Evolutionary conservation across 805 yeast genomes (phyloP).

Genomic region (Starmerella etchellsii): DNA sequence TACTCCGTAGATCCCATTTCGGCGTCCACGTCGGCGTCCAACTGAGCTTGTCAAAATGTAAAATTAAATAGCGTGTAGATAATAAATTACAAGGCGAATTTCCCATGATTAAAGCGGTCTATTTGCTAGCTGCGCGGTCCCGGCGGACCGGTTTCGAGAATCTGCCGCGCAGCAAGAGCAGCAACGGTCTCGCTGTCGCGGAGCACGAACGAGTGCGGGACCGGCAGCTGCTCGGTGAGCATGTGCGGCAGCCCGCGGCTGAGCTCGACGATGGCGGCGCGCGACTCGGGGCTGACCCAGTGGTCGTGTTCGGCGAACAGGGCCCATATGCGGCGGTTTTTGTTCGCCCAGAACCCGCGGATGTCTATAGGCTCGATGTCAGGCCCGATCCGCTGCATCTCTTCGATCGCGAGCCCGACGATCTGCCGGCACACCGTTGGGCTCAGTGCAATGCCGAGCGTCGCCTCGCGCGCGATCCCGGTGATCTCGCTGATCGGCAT

Average conservation of each 20-base stretch:
- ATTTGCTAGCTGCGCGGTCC: too few relatives aligned
- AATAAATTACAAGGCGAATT: too few relatives aligned
- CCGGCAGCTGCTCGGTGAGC: constrained; percentile 29
- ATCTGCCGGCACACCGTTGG: constrained; percentile 41
- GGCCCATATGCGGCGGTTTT: constrained; percentile 35
- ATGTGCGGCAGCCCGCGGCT: constrained; percentile 28
- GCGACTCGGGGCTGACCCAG: constrained; percentile 48
- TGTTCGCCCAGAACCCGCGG: constrained; percentile 36
- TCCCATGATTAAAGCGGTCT: too few relatives aligned
- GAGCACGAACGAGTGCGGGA: constrained; percentile 52
- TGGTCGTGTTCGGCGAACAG: constrained; percentile 49
- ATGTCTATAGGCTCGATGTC: constrained; percentile 26
- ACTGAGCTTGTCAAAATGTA: too few relatives aligned
- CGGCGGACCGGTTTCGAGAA: too few relatives aligned
- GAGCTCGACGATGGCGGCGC: constrained; percentile 27
- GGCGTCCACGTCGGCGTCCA: too few relatives aligned
- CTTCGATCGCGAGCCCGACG: constrained; percentile 45
- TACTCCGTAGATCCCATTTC: not conserved
- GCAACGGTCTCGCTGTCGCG: constrained; percentile 39
- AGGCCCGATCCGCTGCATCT: constrained; percentile 40
- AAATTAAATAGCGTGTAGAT: too few relatives aligned
- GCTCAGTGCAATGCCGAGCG: constrained; percentile 30
- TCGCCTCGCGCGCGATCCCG: constrained; percentile 4
- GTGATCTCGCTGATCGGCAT: constrained; percentile 12
- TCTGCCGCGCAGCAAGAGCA: constrained; percentile 14